Base-by-base conservation (phyloP, 164 flowering plant species). In the Cinnamomum micranthum region DNA sequence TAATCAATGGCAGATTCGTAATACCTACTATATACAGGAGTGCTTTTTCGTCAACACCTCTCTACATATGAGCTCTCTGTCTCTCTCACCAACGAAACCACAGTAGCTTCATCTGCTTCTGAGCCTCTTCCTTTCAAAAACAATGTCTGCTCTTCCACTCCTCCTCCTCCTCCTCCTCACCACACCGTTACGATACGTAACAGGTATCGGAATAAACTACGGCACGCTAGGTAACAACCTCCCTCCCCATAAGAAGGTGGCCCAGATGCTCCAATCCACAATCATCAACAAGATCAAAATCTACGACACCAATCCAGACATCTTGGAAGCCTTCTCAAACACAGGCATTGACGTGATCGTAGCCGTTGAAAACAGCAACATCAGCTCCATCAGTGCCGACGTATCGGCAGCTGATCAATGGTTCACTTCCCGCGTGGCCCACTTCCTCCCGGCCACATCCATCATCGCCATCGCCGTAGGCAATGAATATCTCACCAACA, bases 201-300 rank as follows among this genome's bases (percentile, higher is more conserved):
- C 77, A 9, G 65, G 78, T 50, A 83, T 91, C n/a, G 96, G 96
- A 12, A 75, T 90, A 52, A 91, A 91, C 85, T 90, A 91, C 68
- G 96, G 96, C 58, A 86, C 89, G 0, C 64, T 90, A 15, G 93
- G 90, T 1, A 85, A 80, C 88, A 86, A 91, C 82, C 91, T 91
- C 22, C 96, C 92, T 7, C 71, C 88, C 1, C 91, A 93, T 0
- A 82, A 85, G 68, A 79, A 71, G 70, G 96, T 87, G n/a, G 91
- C 89, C 2, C 85, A 85, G 70, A 80, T 90, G 65, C 90, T 90
- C 71, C 88, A 87, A 72, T 81, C 90, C 74, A 86, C 89, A 1
- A 78, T 84, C 81, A 77, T 91, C 68, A 85, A 86, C 83, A 81
- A 83, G 72, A 91, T 88, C 72, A 91, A 87, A 69, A 88, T 91